Evolutionary conservation across 345 rosid species (phyloP), one percentile per base, ranked within the genome.

Genomic region (Punica granatum): DNA sequence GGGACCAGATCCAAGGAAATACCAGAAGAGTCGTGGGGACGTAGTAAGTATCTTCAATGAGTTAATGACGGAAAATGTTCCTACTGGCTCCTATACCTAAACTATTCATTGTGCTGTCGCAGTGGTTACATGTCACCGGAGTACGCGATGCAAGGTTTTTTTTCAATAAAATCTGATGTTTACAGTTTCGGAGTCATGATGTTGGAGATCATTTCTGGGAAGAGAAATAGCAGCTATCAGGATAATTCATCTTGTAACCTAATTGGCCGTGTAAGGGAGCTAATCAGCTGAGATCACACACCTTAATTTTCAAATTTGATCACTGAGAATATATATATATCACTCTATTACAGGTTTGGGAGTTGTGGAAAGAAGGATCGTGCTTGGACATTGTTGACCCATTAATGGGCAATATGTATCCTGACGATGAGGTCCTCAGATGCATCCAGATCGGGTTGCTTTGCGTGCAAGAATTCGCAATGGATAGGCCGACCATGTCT

Each of bases 41-140:
- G 33, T 67, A 19, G 75, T 63, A 67, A 70, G 72, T 64, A 26
- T 13, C 18, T 11, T 30, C 5, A 11, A 37, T 4, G 6, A 37
- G 5, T 37, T 37, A 4, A 37, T 37, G 41, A 4, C 41, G 11
- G 11, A 4, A 37, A 37, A 11, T 37, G 11, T 37, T 37, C 41
- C 11, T 37, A 11, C 5, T 11, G 6, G 41, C 5, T 37, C 5
- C 41, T 37, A 37, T 37, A 11, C 41, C 41, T 37, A 37, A 37
- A 37, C 41, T 37, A 37, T 18, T 18, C 53, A 16, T 5, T 46
- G 4, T 46, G 21, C 21, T 46, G 53, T 21, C 53, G 16, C 53
- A 46, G 96, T 25, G 90, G 92, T 25, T 90, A 86, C 25, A 88
- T 86, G 92, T 81, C 97, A 21, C 91, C 89, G 0, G 90, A 91